Evolutionary conservation across 208 protist species (phyloP).

Genomic region (Leishmania aethiopica): DNA sequence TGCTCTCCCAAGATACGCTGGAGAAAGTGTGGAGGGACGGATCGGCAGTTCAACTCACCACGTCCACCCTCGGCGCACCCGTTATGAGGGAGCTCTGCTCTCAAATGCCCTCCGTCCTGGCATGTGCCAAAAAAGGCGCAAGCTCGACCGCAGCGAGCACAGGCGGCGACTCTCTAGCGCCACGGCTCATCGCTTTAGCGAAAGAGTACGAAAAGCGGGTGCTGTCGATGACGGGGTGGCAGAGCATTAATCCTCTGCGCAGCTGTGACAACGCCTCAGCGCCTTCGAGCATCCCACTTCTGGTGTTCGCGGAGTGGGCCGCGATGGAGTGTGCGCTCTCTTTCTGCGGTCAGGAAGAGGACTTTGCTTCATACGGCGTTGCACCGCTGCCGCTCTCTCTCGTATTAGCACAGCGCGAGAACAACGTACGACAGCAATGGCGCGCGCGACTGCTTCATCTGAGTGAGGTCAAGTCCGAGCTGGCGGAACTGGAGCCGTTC

Average conservation of each 20-base stretch:
- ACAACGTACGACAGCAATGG: slow-evolving; percentile 17
- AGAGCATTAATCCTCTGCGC: slow-evolving; percentile 15
- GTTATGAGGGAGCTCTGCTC: slow-evolving; percentile 12
- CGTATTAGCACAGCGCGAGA: slow-evolving; percentile 3
- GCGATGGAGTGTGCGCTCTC: slow-evolving; percentile 39
- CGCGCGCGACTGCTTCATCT: slow-evolving; percentile 20
- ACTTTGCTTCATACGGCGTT: slow-evolving; percentile 29
- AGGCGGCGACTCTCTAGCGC: neutral
- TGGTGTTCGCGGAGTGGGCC: slow-evolving; percentile 56
- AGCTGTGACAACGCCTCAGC: neutral
- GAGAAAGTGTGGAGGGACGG: slow-evolving; percentile 20
- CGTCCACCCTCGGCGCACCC: slow-evolving; percentile 15
- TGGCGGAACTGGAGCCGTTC: slow-evolving; percentile 28
- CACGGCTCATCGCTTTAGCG: slow-evolving; percentile 9
- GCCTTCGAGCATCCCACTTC: slow-evolving; percentile 27
- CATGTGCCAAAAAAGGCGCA: neutral
- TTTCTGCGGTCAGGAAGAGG: slow-evolving; percentile 34
- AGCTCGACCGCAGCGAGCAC: neutral
- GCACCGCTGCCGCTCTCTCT: neutral
- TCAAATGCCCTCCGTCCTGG: slow-evolving; percentile 17
- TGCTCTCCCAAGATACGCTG: neutral
- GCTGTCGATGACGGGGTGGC: neutral
- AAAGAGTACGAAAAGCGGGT: slow-evolving; percentile 25
- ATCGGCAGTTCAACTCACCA: slow-evolving; percentile 3
- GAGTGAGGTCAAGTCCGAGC: slow-evolving; percentile 23